phyloP scores from a whole-genome alignment of 179 eudicot species.

The Corrigiola litoralis region DNA sequence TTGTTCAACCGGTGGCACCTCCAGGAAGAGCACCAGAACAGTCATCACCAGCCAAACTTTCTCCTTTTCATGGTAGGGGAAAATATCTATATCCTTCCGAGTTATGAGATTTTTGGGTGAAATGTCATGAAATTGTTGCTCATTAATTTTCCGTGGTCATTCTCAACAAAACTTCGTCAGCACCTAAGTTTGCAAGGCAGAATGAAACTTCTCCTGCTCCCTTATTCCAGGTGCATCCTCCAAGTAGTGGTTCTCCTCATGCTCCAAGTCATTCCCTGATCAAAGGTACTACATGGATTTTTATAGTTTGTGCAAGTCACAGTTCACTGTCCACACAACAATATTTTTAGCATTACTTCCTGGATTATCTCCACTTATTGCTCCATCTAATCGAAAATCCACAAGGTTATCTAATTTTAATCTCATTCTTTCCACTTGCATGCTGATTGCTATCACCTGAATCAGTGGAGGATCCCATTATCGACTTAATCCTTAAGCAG shows the following conservation, averaged over 20 bases:
- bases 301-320: background rate
- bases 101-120: background rate
- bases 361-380: conserved; percentile 3
- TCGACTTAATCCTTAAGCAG: conserved; percentile 28
- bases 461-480: conserved; percentile 23
- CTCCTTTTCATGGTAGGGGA: conserved; percentile 26
- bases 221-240: conserved; percentile 13
- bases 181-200: conserved; percentile 26
- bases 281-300: conserved; percentile 7
- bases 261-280: conserved; percentile 14
- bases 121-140: background rate
- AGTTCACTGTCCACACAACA: background rate
- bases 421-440: too few relatives aligned
- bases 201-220: conserved; percentile 41
- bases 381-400: background rate
- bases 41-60: conserved; percentile 25
- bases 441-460: conserved; percentile 17
- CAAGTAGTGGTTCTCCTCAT: conserved; percentile 14
- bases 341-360: background rate
- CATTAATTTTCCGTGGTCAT: conserved; percentile 13
- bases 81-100: conserved; percentile 3
- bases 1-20: conserved; percentile 31
- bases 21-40: conserved; percentile 33
- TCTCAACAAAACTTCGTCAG: conserved; percentile 38
- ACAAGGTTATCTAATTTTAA: background rate